A percentile compares a stretch with the other conserved stretches of the same genome.
phyloP scores from a whole-genome alignment of 2,329 filamentous ascomycete genomes.

The Fusarium anthophilum region DNA sequence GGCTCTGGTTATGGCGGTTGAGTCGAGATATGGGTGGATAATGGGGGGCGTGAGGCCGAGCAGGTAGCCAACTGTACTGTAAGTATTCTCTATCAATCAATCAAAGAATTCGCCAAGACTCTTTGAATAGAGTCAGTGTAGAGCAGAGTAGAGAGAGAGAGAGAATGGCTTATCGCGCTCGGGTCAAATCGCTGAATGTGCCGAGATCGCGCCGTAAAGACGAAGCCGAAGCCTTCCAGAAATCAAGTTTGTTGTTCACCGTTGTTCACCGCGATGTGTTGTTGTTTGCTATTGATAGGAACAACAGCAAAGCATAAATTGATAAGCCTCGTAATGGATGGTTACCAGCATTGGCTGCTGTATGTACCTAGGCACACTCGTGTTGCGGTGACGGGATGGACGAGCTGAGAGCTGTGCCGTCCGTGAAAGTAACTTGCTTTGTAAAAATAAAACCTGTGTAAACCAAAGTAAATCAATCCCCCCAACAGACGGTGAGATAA shows the following conservation, averaged over 20 bases:
- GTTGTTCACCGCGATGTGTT: not conserved
- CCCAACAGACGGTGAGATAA: constrained; percentile 25
- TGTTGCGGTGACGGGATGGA: not conserved
- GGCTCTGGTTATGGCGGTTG: constrained; percentile 6
- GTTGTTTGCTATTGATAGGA: not conserved
- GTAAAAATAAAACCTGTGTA: constrained; percentile 1
- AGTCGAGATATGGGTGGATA: not conserved
- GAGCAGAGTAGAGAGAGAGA: not conserved
- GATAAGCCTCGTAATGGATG: constrained; percentile 22
- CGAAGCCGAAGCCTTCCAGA: constrained; percentile 11
- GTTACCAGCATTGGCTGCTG: constrained; percentile 4
- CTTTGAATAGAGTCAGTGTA: not conserved
- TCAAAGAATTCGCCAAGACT: constrained; percentile 28
- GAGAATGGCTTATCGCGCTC: constrained; percentile 25
- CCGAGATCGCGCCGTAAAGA: constrained; percentile 14
- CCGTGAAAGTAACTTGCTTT: constrained; percentile 8
- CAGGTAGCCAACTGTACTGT: not conserved
- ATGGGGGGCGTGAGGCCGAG: not conserved
- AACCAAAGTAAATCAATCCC: not conserved
- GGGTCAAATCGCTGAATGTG: constrained; percentile 13
- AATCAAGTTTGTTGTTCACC: constrained; percentile 11
- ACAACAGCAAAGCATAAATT: constrained; percentile 2
- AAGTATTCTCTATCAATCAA: constrained; percentile 12
- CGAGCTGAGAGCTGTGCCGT: constrained; percentile 6
- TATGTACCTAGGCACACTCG: not conserved